Percentiles rank a stretch among this genome's conserved stretches.
Conservation (phyloP, 305 asterid genomes). For the Solanum hybrid region DNA sequence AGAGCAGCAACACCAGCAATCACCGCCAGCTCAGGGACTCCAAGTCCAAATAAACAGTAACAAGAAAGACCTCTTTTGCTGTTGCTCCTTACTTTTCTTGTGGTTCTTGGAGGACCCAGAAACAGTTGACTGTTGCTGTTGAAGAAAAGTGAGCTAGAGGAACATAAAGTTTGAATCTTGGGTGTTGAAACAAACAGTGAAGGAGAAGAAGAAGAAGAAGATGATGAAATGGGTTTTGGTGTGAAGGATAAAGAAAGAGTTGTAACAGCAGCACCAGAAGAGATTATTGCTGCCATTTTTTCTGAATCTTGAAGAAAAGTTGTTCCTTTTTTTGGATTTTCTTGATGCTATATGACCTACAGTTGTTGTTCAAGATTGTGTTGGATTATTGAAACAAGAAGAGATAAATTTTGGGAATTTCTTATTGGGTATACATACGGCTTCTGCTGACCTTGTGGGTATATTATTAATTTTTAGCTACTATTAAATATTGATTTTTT, state of each 20-base stretch:
- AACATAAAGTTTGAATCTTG: conserved; percentile 8
- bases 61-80: conserved; percentile 45
- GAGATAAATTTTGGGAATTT: not conserved
- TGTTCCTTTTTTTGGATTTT: not conserved
- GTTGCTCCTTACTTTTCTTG: conserved; percentile 6
- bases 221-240: not conserved
- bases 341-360: conserved; percentile 2
- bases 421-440: not conserved
- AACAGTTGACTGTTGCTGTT: conserved; percentile 21
- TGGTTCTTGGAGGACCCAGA: conserved; percentile 15
- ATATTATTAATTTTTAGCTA: not conserved
- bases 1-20: conserved; percentile 80
- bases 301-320: not conserved
- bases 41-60: conserved; percentile 74
- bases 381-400: not conserved
- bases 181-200: not conserved
- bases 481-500: not conserved
- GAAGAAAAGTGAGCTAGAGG: conserved; percentile 62
- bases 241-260: conserved; percentile 4
- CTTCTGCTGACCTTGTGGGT: not conserved
- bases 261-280: conserved; percentile 11
- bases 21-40: conserved; percentile 86
- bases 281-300: conserved; percentile 28
- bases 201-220: not conserved
- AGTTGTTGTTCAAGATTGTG: not conserved